Evolutionary conservation across 495 filamentous ascomycete species (phyloP).

Genomic region (Lichenothelia convexa): DNA sequence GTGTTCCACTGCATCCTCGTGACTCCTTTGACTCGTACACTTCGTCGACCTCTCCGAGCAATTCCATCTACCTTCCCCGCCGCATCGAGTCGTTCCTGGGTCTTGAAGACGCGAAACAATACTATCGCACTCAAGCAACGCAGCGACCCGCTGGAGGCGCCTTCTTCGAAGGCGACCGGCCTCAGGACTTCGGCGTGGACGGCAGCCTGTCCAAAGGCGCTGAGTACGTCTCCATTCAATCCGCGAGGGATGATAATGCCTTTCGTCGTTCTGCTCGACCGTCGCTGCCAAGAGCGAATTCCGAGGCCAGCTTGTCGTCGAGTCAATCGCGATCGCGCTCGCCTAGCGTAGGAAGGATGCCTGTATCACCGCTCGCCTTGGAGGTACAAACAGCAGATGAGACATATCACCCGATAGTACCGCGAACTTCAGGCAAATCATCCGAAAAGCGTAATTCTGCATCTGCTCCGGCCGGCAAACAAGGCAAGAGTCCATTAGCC

Average conservation of each 20-base stretch:
- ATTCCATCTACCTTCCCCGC: slow-evolving; percentile 53
- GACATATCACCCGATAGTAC: neutral
- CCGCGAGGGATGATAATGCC: slow-evolving; percentile 1
- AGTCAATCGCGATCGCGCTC: too few relatives aligned
- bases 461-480: slow-evolving; percentile 1
- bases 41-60: slow-evolving; percentile 38
- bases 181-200: neutral
- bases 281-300: neutral
- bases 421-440: neutral
- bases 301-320: neutral
- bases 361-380: neutral
- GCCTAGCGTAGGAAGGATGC: too few relatives aligned
- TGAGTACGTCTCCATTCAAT: neutral
- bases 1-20: slow-evolving; percentile 35
- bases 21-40: slow-evolving; percentile 56
- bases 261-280: slow-evolving; percentile 3
- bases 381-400: neutral
- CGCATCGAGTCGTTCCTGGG: slow-evolving; percentile 70
- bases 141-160: slow-evolving; percentile 20
- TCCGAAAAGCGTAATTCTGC: neutral
- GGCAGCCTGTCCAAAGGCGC: neutral
- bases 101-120: slow-evolving; percentile 16
- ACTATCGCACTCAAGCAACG: slow-evolving; percentile 13
- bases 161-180: slow-evolving; percentile 15
- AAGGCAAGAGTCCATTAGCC: slow-evolving; percentile 16